phyloP scores from a whole-genome alignment of 805 yeast genomes.

The Candida pini region DNA sequence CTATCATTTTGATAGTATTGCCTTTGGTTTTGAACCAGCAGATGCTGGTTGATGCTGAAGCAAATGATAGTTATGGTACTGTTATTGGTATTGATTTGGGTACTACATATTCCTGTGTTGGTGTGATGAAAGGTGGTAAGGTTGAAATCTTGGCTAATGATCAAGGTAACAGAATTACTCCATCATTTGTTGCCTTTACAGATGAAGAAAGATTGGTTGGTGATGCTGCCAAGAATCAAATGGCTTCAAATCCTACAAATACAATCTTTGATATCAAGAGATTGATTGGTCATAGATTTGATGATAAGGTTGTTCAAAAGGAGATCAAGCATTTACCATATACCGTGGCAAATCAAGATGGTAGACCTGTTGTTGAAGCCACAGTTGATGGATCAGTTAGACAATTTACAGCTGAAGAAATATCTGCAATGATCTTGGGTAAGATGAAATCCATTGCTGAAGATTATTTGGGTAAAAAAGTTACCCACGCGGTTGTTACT shows the following conservation, averaged over 20 bases:
- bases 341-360: slow-evolving; percentile 68
- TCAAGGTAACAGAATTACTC: slow-evolving; percentile 98
- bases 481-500: slow-evolving; percentile 86
- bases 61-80: slow-evolving; percentile 29
- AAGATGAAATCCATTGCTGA: slow-evolving; percentile 94
- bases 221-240: slow-evolving; percentile 97
- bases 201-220: slow-evolving; percentile 91
- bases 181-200: slow-evolving; percentile 93
- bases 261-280: slow-evolving; percentile 96
- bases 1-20: slow-evolving; percentile 22
- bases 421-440: slow-evolving; percentile 84
- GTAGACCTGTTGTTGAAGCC: slow-evolving; percentile 84
- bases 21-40: slow-evolving; percentile 23
- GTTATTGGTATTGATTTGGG: slow-evolving; percentile 91
- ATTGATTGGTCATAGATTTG: slow-evolving; percentile 79
- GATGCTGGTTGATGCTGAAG: slow-evolving; percentile 21
- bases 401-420: slow-evolving; percentile 88
- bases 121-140: slow-evolving; percentile 85
- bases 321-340: slow-evolving; percentile 90
- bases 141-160: slow-evolving; percentile 96
- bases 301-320: slow-evolving; percentile 69
- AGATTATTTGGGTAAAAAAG: slow-evolving; percentile 78
- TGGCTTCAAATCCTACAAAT: slow-evolving; percentile 92
- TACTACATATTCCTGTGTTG: slow-evolving; percentile 93
- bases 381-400: slow-evolving; percentile 85